Evolutionary conservation across 495 filamentous ascomycete genomes (phyloP), one percentile per base, ranked within the genome.

Genomic region (Penicillium turbatum): DNA sequence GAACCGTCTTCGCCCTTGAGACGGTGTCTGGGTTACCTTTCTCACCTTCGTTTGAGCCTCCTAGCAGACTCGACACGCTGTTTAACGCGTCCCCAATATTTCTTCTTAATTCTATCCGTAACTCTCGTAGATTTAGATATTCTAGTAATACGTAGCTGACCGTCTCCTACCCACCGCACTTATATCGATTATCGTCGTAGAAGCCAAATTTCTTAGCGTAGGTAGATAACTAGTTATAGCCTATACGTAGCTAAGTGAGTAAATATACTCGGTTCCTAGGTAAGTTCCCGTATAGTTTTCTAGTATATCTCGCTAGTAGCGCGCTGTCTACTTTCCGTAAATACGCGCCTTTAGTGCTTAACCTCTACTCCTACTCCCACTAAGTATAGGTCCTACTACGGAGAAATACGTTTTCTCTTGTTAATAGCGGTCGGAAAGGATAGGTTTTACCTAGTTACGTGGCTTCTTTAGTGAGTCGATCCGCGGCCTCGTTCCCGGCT

Each of bases 31-130:
- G 45, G 48, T 57, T 64, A 58, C 57, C 61, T 63, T 46, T 54
- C 59, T 59, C 56, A 54, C 57, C 63, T 71, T 57, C 51, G 6
- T 32, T 47, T 45, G 43, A 54, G 39, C 60, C 56, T 63, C 61
- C 61, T 34, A 71, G 49, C 54, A 67, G 59, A 29, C 32, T 60
- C 42, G 60, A 61, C 9, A 67, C 43, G 36, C 48, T 62, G 42
- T 59, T 60, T 34, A 71, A 59, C 40, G 58, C 60, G 44, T 56
- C 56, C 12, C 62, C 53, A 4, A 59, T 55, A 16, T 67, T 51
- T 35, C 44, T 50, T 42, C 54, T 37, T 10, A 63, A 24, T 29
- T 66, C 42, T 42, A n/a, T 31, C 10, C 59, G 56, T 44, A 57
- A 44, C 1, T 55, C 55, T 16, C 42, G 13, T 24, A 57, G 39